Evolutionary conservation across 805 yeast genomes (phyloP).

Genomic region (Saccharomyces jurei): DNA sequence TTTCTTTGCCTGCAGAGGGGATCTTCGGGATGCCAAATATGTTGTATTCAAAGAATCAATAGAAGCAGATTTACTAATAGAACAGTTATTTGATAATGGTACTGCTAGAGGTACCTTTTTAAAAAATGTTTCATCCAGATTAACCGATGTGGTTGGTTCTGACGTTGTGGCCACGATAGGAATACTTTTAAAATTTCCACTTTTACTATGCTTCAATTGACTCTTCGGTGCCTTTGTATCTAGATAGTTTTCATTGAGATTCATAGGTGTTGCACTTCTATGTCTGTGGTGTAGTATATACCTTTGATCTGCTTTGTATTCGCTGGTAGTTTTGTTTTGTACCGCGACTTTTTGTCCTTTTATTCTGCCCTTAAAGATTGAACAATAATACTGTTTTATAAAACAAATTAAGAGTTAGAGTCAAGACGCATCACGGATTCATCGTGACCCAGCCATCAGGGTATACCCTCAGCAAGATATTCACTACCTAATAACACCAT

Average conservation of each 20-base stretch:
- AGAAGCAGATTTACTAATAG: background rate
- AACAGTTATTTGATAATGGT: background rate
- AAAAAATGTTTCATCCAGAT: constrained; percentile 9
- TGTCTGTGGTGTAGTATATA: background rate
- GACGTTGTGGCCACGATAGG: constrained; percentile 1
- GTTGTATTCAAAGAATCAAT: background rate
- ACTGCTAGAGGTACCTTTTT: background rate
- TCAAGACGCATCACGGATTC: background rate
- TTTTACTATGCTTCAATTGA: constrained; percentile 16
- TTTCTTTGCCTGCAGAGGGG: background rate
- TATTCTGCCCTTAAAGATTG: background rate
- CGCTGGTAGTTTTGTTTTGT: background rate
- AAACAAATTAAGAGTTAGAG: background rate
- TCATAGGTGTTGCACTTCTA: background rate
- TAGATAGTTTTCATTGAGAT: background rate
- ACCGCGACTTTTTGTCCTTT: background rate
- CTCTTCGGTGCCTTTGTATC: background rate
- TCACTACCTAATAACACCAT: background rate
- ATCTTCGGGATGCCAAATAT: background rate
- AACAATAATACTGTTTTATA: background rate
- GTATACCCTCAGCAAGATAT: background rate
- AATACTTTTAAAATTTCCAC: constrained; percentile 5
- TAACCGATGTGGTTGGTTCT: constrained; percentile 14
- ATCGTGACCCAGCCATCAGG: background rate
- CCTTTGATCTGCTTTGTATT: background rate